Evolutionary conservation across 257 asterid genomes (phyloP).

Genomic region (Solanum sitiens): DNA sequence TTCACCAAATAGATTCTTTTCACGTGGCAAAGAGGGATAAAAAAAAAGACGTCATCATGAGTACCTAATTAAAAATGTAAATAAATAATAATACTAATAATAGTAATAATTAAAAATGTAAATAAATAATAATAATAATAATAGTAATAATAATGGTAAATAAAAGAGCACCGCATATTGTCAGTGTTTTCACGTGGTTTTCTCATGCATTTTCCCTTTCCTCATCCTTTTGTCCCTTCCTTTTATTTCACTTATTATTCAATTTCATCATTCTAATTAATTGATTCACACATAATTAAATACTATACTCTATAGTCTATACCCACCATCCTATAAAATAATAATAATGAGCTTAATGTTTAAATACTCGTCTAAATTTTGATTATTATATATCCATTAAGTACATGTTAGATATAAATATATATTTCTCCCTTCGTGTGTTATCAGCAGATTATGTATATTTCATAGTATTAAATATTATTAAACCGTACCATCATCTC

Average conservation of each 20-base stretch:
- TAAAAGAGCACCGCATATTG: constrained; percentile 32
- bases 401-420: not conserved
- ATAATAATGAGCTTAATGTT: not conserved
- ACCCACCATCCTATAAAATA: not conserved
- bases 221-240: not conserved
- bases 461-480: not conserved
- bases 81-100: not conserved
- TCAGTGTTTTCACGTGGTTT: constrained; percentile 37
- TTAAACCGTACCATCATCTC: not conserved
- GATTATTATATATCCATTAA: not conserved
- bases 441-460: not conserved
- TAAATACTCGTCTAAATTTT: not conserved
- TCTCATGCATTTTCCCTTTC: constrained; percentile 22
- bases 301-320: not conserved
- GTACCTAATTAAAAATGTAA: not conserved
- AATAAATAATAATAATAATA: not conserved
- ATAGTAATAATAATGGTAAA: not conserved
- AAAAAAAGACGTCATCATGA: constrained; percentile 9
- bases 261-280: not conserved
- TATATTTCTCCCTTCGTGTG: not conserved
- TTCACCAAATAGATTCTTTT: constrained; percentile 5
- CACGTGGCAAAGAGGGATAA: constrained; percentile 24
- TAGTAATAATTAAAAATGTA: no score
- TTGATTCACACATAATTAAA: not conserved
- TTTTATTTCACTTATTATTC: not conserved